These are phyloP conservation scores for Turritis glabra DNA, from an alignment of 345 rosid genomes.

Conservation along the genomic window DNA sequence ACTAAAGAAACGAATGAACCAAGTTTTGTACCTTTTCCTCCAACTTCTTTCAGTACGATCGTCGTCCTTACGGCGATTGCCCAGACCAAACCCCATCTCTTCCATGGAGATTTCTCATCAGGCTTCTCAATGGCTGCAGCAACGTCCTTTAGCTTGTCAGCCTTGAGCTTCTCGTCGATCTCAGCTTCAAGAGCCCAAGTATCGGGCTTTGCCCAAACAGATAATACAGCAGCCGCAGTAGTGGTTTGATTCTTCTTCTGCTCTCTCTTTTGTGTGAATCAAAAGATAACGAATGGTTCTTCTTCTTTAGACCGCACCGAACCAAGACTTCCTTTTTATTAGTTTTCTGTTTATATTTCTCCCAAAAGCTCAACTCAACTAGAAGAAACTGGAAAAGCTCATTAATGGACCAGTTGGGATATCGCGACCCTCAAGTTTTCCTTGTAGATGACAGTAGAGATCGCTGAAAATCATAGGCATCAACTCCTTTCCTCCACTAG, in stretches of 20 bases:
- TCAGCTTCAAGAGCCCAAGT: constrained; percentile 95
- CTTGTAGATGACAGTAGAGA: constrained; percentile 80
- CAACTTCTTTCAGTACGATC: constrained; percentile 45
- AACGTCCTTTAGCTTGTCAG: constrained; percentile 50
- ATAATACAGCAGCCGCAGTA: constrained; percentile 82
- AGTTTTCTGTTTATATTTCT: constrained; percentile 47
- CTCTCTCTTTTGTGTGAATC: too few relatives aligned
- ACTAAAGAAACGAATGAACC: constrained; percentile 14
- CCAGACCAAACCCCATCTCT: constrained; percentile 48
- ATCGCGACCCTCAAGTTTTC: constrained; percentile 86
- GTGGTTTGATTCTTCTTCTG: constrained; percentile 15
- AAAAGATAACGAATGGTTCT: neutral
- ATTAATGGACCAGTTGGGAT: constrained; percentile 82
- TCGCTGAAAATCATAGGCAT: constrained; percentile 64
- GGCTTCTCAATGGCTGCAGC: constrained; percentile 44
- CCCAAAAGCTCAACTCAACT: constrained; percentile 56
- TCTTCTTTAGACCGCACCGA: neutral
- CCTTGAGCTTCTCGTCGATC: constrained; percentile 84
- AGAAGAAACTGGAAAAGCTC: constrained; percentile 79
- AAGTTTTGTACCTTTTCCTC: constrained; percentile 57
- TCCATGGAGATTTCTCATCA: constrained; percentile 44
- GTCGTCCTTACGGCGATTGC: constrained; percentile 43
- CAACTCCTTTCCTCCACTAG: constrained; percentile 74
- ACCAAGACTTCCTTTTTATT: constrained; percentile 23
- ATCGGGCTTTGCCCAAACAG: constrained; percentile 95